These are phyloP conservation scores for Knoxia roxburghii DNA, from an alignment of 257 asterid species.

Conservation along the genomic window DNA sequence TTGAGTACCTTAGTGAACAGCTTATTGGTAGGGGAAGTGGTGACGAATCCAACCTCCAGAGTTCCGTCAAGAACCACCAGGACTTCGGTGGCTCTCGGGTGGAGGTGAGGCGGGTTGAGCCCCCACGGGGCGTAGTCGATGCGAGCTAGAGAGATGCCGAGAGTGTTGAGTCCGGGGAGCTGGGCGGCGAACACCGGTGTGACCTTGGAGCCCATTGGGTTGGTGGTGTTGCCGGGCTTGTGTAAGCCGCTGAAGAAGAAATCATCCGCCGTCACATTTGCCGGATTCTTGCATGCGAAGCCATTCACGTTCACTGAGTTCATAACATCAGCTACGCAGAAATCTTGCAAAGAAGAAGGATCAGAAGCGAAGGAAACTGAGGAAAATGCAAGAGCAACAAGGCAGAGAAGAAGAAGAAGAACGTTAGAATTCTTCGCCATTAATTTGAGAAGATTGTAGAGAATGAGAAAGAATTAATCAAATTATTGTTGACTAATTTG, in stretches of 20 bases:
- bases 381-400: neutral
- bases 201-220: constrained; percentile 19
- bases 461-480: no score
- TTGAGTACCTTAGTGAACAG: constrained; percentile 9
- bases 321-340: neutral
- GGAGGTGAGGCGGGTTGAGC: constrained; percentile 11
- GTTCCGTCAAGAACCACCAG: constrained; percentile 8
- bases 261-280: constrained; percentile 1
- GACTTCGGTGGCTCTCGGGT: constrained; percentile 16
- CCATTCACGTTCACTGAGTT: neutral
- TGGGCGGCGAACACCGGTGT: constrained; percentile 1
- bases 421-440: no score
- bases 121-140: constrained; percentile 7
- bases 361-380: neutral
- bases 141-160: constrained; percentile 6
- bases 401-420: no score
- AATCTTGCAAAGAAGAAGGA: neutral
- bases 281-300: constrained; percentile 20
- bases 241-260: constrained; percentile 32
- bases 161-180: constrained; percentile 17
- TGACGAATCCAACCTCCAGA: constrained; percentile 14
- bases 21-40: constrained; percentile 9
- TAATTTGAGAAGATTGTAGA: no score
- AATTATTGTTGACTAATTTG: no score
- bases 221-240: constrained; percentile 2